These are phyloP conservation scores for Mycena pura DNA, from an alignment of 768 basidiomycete genomes.

Conservation along the genomic window DNA sequence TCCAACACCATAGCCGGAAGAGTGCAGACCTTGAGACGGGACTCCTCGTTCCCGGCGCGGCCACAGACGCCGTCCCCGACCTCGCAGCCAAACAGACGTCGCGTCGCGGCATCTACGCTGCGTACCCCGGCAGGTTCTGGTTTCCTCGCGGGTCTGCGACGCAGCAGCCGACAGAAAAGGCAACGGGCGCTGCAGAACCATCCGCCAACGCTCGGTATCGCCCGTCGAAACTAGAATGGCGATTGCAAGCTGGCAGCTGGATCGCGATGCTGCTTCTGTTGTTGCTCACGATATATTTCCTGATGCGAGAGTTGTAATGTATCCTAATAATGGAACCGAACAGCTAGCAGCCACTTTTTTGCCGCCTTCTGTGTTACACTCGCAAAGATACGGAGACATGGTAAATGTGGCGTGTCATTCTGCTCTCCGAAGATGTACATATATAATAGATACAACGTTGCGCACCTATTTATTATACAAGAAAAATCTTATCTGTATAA, in stretches of 20 bases:
- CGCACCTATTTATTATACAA: too few species aligned
- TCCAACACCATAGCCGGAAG: conserved; percentile 15
- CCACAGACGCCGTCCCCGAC: conserved; percentile 4
- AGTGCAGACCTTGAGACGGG: conserved; percentile 10
- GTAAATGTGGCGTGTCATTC: too few species aligned
- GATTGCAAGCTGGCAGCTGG: conserved; percentile 20
- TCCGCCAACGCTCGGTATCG: neutral
- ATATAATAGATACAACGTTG: too few species aligned
- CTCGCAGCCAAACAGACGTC: neutral
- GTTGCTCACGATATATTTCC: conserved; percentile 22
- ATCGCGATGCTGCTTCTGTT: conserved; percentile 20
- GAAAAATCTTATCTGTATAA: too few species aligned
- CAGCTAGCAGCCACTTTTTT: neutral
- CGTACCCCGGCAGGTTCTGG: conserved; percentile 12
- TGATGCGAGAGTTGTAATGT: conserved; percentile 20
- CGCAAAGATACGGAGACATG: too few species aligned
- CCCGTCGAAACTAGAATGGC: conserved; percentile 8
- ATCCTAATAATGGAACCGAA: too few species aligned
- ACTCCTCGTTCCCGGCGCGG: conserved; percentile 10
- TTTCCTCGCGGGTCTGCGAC: neutral
- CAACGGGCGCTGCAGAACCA: neutral
- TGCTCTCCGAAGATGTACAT: too few species aligned
- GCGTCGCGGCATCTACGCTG: conserved; percentile 10
- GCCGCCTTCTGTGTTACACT: neutral
- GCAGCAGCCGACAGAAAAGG: neutral